Percentiles rank a stretch among this genome's conserved stretches.
phyloP scores from a whole-genome alignment of 2,329 filamentous ascomycete species.

The Dactylellina haptotyla region DNA sequence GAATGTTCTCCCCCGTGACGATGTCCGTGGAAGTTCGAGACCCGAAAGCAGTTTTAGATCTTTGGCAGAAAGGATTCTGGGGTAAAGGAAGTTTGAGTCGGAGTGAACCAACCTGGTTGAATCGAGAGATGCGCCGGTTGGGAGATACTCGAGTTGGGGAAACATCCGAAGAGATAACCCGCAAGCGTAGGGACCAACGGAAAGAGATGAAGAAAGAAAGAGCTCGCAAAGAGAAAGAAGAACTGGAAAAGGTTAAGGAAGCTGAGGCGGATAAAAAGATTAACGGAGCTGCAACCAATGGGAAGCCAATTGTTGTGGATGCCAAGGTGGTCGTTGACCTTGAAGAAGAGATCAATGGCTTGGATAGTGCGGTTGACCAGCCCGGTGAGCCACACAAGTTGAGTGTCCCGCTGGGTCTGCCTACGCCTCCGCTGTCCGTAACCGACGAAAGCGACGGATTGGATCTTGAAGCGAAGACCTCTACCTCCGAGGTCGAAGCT shows the following conservation, averaged over 20 bases:
- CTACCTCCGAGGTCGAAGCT: neutral
- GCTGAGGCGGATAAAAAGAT: slow-evolving; percentile 69
- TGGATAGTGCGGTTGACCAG: neutral
- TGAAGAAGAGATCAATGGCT: slow-evolving; percentile 37
- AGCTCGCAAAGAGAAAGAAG: slow-evolving; percentile 85
- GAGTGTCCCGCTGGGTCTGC: slow-evolving; percentile 19
- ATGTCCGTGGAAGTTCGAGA: slow-evolving; percentile 86
- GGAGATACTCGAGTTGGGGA: slow-evolving; percentile 69
- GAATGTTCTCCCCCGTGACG: slow-evolving; percentile 82
- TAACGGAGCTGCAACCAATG: slow-evolving; percentile 26
- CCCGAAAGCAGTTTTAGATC: slow-evolving; percentile 75
- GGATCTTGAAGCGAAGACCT: slow-evolving; percentile 5
- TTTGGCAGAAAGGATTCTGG: slow-evolving; percentile 98
- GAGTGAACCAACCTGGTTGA: slow-evolving; percentile 93
- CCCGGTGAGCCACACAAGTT: neutral
- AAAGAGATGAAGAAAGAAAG: slow-evolving; percentile 88
- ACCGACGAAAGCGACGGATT: slow-evolving; percentile 22
- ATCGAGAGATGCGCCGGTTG: slow-evolving; percentile 77
- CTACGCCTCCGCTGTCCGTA: slow-evolving; percentile 36
- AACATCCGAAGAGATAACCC: slow-evolving; percentile 85
- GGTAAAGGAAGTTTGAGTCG: slow-evolving; percentile 92
- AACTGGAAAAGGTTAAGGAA: slow-evolving; percentile 70
- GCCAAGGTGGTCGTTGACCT: slow-evolving; percentile 33
- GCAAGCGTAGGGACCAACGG: slow-evolving; percentile 79
- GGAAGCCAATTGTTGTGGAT: slow-evolving; percentile 38